Percentiles rank a stretch among this genome's conserved stretches.
phyloP scores from a whole-genome alignment of 1,284 basidiomycete genomes.

The Prillingera fragicola region DNA sequence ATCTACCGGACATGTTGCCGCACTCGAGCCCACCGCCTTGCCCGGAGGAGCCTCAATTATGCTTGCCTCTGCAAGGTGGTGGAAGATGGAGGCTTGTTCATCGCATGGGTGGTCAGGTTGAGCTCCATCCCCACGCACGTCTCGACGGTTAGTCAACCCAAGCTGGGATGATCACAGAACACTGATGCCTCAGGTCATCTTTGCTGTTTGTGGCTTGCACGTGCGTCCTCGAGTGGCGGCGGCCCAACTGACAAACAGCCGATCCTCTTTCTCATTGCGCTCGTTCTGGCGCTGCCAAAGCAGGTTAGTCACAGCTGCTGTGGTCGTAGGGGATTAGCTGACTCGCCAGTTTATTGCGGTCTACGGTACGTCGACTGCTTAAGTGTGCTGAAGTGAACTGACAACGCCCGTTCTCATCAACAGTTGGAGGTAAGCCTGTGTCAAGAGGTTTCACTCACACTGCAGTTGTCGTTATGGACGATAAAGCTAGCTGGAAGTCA shows the following conservation, averaged over 20 bases:
- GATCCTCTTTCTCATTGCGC: conserved; percentile 39
- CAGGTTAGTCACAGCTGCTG: conserved; percentile 23
- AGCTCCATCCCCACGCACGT: conserved; percentile 40
- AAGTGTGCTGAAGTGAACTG: background rate
- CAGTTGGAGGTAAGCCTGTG: conserved; percentile 17
- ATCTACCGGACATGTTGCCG: conserved; percentile 44
- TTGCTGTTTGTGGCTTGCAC: conserved; percentile 36
- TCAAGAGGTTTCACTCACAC: conserved; percentile 45
- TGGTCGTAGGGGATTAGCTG: background rate
- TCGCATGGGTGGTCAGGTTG: conserved; percentile 36
- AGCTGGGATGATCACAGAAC: conserved; percentile 18
- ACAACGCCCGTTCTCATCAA: background rate
- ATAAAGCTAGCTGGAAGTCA: conserved; percentile 24
- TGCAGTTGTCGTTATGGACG: conserved; percentile 59
- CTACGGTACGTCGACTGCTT: conserved; percentile 12
- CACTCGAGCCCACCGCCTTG: conserved; percentile 34
- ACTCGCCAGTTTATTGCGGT: conserved; percentile 27
- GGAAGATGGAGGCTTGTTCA: conserved; percentile 41
- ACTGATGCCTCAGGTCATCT: conserved; percentile 29
- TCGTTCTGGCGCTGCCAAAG: conserved; percentile 45
- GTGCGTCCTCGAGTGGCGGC: background rate
- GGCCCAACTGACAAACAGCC: conserved; percentile 14
- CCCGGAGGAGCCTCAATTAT: conserved; percentile 43
- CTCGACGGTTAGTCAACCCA: conserved; percentile 39
- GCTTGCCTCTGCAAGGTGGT: conserved; percentile 41